These are phyloP conservation scores for Pseudogymnoascus sp. DNA, from an alignment of 2,329 filamentous ascomycete genomes.

Conservation along the genomic window DNA sequence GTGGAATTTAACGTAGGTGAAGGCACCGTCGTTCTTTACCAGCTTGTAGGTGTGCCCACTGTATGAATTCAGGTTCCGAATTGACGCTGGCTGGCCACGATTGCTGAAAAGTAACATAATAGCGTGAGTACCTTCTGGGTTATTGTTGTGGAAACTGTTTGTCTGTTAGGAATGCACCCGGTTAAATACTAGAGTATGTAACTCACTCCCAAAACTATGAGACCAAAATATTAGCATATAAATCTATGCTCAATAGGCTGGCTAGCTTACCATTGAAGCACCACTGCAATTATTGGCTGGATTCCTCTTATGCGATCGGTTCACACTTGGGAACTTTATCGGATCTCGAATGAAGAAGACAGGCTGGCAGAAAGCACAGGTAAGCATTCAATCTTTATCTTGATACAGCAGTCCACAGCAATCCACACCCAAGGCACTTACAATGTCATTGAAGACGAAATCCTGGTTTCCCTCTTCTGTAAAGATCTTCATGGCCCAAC, in stretches of 20 bases:
- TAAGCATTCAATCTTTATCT: too few relatives aligned
- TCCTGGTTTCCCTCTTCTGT: slow-evolving; percentile 45
- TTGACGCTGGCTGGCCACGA: slow-evolving; percentile 40
- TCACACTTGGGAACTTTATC: slow-evolving; percentile 41
- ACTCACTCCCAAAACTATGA: slow-evolving; percentile 29
- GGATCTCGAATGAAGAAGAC: slow-evolving; percentile 42
- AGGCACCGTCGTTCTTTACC: slow-evolving; percentile 38
- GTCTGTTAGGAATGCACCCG: too few relatives aligned
- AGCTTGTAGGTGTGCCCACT: slow-evolving; percentile 43
- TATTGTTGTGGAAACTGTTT: slow-evolving; percentile 31
- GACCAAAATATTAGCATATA: too few relatives aligned
- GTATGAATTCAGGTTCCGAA: slow-evolving; percentile 40
- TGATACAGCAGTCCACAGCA: too few relatives aligned
- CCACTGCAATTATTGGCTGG: slow-evolving; percentile 31
- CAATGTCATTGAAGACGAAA: slow-evolving; percentile 37
- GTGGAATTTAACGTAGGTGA: slow-evolving; percentile 43
- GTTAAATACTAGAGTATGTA: too few relatives aligned
- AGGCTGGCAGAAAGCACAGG: slow-evolving; percentile 22
- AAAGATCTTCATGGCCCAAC: slow-evolving; percentile 43
- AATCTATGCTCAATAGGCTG: background rate
- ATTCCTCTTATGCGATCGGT: slow-evolving; percentile 38
- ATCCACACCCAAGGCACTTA: background rate
- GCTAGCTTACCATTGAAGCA: slow-evolving; percentile 30
- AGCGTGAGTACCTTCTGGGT: slow-evolving; percentile 42
- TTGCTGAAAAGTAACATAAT: slow-evolving; percentile 46